These are phyloP conservation scores for Serendipita sp. DNA, from an alignment of 768 basidiomycete genomes.

Conservation along the genomic window DNA sequence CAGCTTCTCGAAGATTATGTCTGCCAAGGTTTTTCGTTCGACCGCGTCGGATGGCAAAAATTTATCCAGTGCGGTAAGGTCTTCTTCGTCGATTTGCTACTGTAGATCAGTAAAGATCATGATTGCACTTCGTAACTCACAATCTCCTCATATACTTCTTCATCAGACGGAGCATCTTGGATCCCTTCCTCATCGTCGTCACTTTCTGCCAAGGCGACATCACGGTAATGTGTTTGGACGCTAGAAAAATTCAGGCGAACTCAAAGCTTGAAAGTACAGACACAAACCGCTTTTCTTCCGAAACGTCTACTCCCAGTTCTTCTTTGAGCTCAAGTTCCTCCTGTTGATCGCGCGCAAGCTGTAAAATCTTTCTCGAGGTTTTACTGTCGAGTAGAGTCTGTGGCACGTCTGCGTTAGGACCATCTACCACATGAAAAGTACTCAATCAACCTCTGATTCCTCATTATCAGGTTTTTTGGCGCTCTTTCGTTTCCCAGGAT, in stretches of 20 bases:
- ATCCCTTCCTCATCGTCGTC: slow-evolving; percentile 30
- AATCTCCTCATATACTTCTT: slow-evolving; percentile 27
- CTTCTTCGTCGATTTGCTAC: slow-evolving; percentile 80
- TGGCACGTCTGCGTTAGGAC: neutral
- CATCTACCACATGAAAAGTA: slow-evolving; percentile 6
- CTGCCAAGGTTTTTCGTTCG: slow-evolving; percentile 77
- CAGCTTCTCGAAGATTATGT: slow-evolving; percentile 91
- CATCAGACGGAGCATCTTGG: slow-evolving; percentile 24
- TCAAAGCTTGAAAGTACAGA: slow-evolving; percentile 15
- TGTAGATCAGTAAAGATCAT: neutral
- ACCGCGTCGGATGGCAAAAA: slow-evolving; percentile 59
- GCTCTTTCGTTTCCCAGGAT: slow-evolving; percentile 62
- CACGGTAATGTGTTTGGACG: slow-evolving; percentile 14
- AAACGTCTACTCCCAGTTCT: slow-evolving; percentile 37
- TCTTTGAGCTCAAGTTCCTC: slow-evolving; percentile 61
- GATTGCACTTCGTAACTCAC: slow-evolving; percentile 16
- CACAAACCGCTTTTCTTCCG: slow-evolving; percentile 20
- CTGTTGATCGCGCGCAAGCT: slow-evolving; percentile 85
- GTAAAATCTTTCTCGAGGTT: slow-evolving; percentile 75
- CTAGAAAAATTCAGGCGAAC: slow-evolving; percentile 18
- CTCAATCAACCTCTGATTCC: slow-evolving; percentile 36
- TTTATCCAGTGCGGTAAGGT: slow-evolving; percentile 72
- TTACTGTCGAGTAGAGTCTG: slow-evolving; percentile 65
- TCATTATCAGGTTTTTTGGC: slow-evolving; percentile 38
- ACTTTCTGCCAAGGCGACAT: slow-evolving; percentile 39